Percentiles rank a stretch among this genome's conserved stretches.
Conservation (phyloP, 225 moss, liverwort and hornwort genomes). For the Antitrichia curtipendula region DNA sequence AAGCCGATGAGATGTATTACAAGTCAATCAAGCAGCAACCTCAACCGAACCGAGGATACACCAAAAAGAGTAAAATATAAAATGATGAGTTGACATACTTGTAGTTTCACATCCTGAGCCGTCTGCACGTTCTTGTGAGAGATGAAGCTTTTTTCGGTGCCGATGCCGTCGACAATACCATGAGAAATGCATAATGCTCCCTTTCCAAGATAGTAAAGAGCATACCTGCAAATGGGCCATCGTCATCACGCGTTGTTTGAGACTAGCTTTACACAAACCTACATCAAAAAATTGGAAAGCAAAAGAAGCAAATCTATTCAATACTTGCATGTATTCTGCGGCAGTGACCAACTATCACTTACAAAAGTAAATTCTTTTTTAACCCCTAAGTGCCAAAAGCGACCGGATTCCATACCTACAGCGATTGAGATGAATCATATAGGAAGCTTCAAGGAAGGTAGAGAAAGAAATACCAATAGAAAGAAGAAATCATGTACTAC, state of each 20-base stretch:
- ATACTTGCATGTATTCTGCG: background rate
- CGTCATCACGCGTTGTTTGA: background rate
- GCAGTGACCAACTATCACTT: background rate
- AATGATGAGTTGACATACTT: slow-evolving; percentile 25
- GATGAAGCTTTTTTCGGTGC: slow-evolving; percentile 55
- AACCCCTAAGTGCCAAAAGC: background rate
- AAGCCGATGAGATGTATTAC: background rate
- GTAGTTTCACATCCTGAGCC: slow-evolving; percentile 48
- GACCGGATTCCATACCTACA: background rate
- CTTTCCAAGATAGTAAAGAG: slow-evolving; percentile 62
- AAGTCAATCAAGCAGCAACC: background rate
- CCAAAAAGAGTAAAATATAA: background rate
- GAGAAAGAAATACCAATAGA: background rate
- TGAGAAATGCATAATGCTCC: slow-evolving; percentile 55
- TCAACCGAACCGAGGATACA: background rate
- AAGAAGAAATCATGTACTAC: background rate
- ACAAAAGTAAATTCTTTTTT: background rate
- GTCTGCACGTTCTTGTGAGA: slow-evolving; percentile 59
- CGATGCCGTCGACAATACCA: slow-evolving; percentile 83
- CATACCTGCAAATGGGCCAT: slow-evolving; percentile 45
- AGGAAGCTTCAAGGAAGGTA: background rate
- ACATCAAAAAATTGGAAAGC: background rate
- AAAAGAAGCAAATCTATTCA: background rate
- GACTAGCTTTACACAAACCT: background rate
- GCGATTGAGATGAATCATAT: background rate